Percentiles rank a stretch among this genome's conserved stretches.
phyloP scores from a whole-genome alignment of 148 eudicot species.

The Amaranthus palmeri region DNA sequence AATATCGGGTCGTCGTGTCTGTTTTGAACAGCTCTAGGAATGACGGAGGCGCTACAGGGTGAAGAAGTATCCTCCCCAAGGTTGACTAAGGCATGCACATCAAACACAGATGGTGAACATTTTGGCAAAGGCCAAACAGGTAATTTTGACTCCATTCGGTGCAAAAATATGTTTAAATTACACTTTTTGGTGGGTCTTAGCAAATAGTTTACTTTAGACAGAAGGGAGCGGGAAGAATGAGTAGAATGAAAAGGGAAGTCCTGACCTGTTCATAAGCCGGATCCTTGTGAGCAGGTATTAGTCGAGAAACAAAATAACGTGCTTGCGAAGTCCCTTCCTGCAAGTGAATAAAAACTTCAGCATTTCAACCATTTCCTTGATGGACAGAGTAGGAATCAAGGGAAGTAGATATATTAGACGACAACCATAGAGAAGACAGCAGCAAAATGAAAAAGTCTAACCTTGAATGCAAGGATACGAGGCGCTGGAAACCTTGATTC shows the following conservation, averaged over 20 bases:
- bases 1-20: too few species aligned
- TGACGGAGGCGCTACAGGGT: too few species aligned
- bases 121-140: too few species aligned
- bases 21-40: too few species aligned
- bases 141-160: too few species aligned
- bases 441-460: slow-evolving; percentile 19
- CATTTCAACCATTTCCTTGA: background rate
- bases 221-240: background rate
- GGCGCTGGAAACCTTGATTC: slow-evolving; percentile 98
- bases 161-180: too few species aligned
- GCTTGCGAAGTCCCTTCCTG: slow-evolving; percentile 99
- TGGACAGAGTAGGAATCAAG: background rate
- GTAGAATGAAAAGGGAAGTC: background rate
- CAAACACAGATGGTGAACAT: too few species aligned
- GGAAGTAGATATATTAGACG: background rate
- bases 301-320: slow-evolving; percentile 81
- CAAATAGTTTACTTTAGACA: background rate
- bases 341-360: slow-evolving; percentile 13
- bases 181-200: too few species aligned
- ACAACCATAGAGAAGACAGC: slow-evolving; percentile 7
- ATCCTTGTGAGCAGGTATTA: slow-evolving; percentile 97
- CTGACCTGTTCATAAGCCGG: slow-evolving; percentile 93
- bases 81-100: too few species aligned
- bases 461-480: slow-evolving; percentile 94
- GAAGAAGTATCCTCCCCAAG: too few species aligned